Evolutionary conservation across 768 basidiomycete genomes (phyloP).

Genomic region (Termitomyces eurrhizus): DNA sequence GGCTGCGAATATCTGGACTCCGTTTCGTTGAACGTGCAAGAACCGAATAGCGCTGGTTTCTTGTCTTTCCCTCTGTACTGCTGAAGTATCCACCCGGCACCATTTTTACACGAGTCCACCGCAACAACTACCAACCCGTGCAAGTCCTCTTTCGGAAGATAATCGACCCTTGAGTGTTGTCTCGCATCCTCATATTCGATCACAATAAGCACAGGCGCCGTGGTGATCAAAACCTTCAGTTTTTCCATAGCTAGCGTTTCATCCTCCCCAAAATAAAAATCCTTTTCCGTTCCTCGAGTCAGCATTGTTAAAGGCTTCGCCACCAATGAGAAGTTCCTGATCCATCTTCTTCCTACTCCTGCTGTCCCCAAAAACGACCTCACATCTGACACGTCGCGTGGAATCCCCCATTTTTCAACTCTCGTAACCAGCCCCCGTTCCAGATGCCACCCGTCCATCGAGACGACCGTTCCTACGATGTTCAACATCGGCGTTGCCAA

Average conservation of each 20-base stretch:
- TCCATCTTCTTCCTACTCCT: conserved; percentile 22
- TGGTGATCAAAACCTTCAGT: too few relatives aligned
- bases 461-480: conserved; percentile 26
- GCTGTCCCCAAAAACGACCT: conserved; percentile 21
- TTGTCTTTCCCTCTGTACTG: not conserved
- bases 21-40: not conserved
- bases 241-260: too few relatives aligned
- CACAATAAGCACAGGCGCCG: conserved; percentile 23
- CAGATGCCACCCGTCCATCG: conserved; percentile 24
- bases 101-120: conserved; percentile 28
- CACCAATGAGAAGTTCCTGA: conserved; percentile 17
- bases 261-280: too few relatives aligned
- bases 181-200: conserved; percentile 26
- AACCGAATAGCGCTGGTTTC: too few relatives aligned
- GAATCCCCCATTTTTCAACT: conserved; percentile 24
- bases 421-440: conserved; percentile 19
- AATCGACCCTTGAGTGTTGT: too few relatives aligned
- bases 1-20: not conserved
- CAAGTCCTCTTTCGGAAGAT: too few relatives aligned
- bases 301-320: conserved; percentile 22
- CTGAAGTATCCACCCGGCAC: conserved; percentile 19
- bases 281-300: not conserved
- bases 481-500: conserved; percentile 13
- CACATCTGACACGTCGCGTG: not conserved
- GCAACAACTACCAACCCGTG: conserved; percentile 27